A percentile compares a stretch with the other conserved stretches of the same genome.
These are phyloP conservation scores for Saturnispora sekii DNA, from an alignment of 805 yeast species.

Conservation along the genomic window DNA sequence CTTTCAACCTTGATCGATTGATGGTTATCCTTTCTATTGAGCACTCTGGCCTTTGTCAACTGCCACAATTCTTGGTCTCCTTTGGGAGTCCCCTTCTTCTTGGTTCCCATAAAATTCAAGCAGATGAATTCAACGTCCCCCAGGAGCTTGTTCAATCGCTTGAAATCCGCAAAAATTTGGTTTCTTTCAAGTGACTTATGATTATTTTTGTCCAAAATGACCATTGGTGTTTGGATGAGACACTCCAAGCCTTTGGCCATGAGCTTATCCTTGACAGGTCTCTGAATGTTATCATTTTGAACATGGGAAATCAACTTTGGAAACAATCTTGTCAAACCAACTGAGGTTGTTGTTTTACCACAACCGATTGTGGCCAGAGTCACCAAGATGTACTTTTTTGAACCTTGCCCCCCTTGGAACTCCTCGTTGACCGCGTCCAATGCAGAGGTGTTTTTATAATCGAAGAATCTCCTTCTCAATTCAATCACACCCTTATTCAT, in stretches of 20 bases:
- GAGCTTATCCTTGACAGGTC: slow-evolving; percentile 38
- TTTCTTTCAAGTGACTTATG: slow-evolving; percentile 61
- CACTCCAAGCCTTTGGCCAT: slow-evolving; percentile 37
- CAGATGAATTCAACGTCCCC: slow-evolving; percentile 51
- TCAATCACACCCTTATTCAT: slow-evolving; percentile 65
- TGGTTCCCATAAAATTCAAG: slow-evolving; percentile 44
- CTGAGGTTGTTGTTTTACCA: slow-evolving; percentile 81
- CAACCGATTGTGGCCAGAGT: slow-evolving; percentile 91
- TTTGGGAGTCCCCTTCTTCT: slow-evolving; percentile 18
- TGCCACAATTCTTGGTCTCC: slow-evolving; percentile 31
- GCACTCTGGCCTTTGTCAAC: slow-evolving; percentile 50
- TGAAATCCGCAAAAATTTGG: slow-evolving; percentile 49
- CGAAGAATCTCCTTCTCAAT: slow-evolving; percentile 57
- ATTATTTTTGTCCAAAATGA: slow-evolving; percentile 77
- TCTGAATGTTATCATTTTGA: slow-evolving; percentile 69
- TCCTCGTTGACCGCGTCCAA: slow-evolving; percentile 32
- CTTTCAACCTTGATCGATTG: slow-evolving; percentile 57
- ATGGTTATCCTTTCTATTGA: slow-evolving; percentile 75
- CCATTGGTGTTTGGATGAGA: slow-evolving; percentile 36
- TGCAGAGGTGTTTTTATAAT: slow-evolving; percentile 45
- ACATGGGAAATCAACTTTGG: slow-evolving; percentile 56
- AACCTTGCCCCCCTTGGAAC: slow-evolving; percentile 31
- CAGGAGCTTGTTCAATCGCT: slow-evolving; percentile 33
- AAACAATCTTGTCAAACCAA: slow-evolving; percentile 45
- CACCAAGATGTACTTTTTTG: slow-evolving; percentile 46